phyloP scores from a whole-genome alignment of 352 stramenopile species.

The Pythium brassicae region DNA sequence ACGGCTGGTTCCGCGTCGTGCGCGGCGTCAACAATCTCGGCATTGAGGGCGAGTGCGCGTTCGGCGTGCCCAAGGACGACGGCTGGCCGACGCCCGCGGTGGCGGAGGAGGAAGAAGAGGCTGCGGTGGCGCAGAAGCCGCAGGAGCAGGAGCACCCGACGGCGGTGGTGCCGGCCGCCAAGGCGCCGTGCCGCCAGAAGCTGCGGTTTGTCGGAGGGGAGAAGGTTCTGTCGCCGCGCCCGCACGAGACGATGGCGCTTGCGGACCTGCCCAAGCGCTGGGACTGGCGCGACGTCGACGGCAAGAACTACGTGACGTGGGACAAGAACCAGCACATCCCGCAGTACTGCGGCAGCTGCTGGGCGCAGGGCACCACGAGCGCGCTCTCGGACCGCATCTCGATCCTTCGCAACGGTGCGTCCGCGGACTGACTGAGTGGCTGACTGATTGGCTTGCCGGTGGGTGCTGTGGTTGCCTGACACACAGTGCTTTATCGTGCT shows the following conservation, averaged over 20 bases:
- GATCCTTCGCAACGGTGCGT: conserved; percentile 80
- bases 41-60: conserved; percentile 93
- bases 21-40: conserved; percentile 91
- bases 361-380: conserved; percentile 87
- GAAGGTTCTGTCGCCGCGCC: conserved; percentile 60
- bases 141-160: conserved; percentile 17
- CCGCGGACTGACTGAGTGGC: neutral
- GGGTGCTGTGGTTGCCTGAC: too few species aligned
- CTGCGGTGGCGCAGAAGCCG: conserved; percentile 18
- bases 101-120: conserved; percentile 13
- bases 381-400: conserved; percentile 90
- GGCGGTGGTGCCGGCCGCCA: conserved; percentile 10
- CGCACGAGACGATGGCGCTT: conserved; percentile 72
- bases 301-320: conserved; percentile 95
- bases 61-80: conserved; percentile 82
- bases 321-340: conserved; percentile 99
- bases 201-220: conserved; percentile 64
- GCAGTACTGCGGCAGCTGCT: conserved; percentile 91
- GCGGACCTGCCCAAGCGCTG: conserved; percentile 90
- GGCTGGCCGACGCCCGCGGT: conserved; percentile 55
- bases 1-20: conserved; percentile 93
- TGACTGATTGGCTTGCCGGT: conserved; percentile 1
- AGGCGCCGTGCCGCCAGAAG: conserved; percentile 49
- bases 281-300: conserved; percentile 94
- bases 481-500: too few species aligned